Conservation (phyloP, 2,329 filamentous ascomycete species). For the Fusarium nematophilum region DNA sequence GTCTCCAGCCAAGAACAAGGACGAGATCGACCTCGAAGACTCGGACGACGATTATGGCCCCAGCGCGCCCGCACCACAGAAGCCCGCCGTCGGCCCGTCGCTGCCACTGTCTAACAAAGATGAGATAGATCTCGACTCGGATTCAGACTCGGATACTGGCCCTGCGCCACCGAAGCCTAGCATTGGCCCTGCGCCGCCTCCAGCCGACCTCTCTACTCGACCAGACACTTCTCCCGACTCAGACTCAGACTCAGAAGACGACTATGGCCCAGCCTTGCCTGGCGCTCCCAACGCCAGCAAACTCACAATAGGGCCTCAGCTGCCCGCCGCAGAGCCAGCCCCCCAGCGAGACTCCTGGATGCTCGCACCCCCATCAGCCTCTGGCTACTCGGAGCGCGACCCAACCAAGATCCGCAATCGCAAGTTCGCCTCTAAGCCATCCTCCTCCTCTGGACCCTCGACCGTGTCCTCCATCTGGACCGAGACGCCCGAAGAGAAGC, state of each 20-base stretch:
- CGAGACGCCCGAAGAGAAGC: constrained; percentile 90
- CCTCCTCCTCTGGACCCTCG: constrained; percentile 44
- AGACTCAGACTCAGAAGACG: constrained; percentile 60
- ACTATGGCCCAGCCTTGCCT: constrained; percentile 71
- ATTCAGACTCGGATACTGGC: constrained; percentile 50
- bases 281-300: constrained; percentile 60
- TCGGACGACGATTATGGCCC: constrained; percentile 58
- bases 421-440: constrained; percentile 78
- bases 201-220: constrained; percentile 42
- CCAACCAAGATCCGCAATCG: constrained; percentile 85
- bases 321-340: constrained; percentile 53
- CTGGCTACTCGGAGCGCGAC: constrained; percentile 73
- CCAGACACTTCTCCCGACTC: constrained; percentile 49
- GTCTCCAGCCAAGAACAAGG: constrained; percentile 53
- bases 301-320: constrained; percentile 52
- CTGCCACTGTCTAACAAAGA: constrained; percentile 48
- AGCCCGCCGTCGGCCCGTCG: constrained; percentile 38
- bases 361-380: constrained; percentile 73
- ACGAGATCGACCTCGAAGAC: constrained; percentile 60
- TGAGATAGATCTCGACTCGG: constrained; percentile 56
- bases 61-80: constrained; percentile 40
- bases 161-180: constrained; percentile 50
- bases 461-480: constrained; percentile 82
- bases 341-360: constrained; percentile 87
- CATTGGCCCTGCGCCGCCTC: constrained; percentile 49